These are phyloP conservation scores for Saccharomycopsis fermentans DNA, from an alignment of 805 yeast genomes.

Conservation along the genomic window DNA sequence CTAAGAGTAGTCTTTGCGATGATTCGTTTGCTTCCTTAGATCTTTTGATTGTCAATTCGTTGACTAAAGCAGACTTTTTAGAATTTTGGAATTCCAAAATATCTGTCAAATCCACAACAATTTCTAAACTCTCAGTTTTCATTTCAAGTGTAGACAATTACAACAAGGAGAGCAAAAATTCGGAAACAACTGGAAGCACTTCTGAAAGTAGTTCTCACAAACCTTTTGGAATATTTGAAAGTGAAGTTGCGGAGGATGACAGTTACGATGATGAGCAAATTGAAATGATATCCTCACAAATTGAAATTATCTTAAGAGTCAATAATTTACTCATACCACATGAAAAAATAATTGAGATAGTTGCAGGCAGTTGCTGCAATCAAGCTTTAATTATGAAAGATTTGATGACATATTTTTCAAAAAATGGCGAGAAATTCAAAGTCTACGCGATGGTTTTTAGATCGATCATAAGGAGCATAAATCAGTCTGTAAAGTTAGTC, in stretches of 20 bases:
- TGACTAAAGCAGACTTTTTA: slow-evolving; percentile 28
- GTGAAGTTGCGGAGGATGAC: slow-evolving; percentile 21
- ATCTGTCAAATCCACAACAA: slow-evolving; percentile 27
- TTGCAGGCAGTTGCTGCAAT: slow-evolving; percentile 30
- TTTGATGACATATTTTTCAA: slow-evolving; percentile 33
- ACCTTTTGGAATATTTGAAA: not conserved
- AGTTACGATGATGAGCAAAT: slow-evolving; percentile 25
- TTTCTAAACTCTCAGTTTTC: slow-evolving; percentile 33
- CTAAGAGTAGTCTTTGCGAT: not conserved
- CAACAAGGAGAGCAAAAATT: not conserved
- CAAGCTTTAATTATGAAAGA: slow-evolving; percentile 30
- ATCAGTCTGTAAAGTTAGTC: not conserved
- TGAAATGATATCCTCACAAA: slow-evolving; percentile 29
- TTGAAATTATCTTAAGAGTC: slow-evolving; percentile 35
- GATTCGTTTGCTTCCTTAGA: slow-evolving; percentile 27
- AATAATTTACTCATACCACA: slow-evolving; percentile 39
- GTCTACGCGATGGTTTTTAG: slow-evolving; percentile 27
- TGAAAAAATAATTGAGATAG: slow-evolving; percentile 30
- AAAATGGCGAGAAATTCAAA: slow-evolving; percentile 32
- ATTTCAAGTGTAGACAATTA: not conserved
- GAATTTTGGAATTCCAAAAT: slow-evolving; percentile 28
- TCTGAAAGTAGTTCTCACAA: not conserved
- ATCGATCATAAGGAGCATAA: slow-evolving; percentile 13
- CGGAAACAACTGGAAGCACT: not conserved
- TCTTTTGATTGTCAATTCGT: slow-evolving; percentile 21